A percentile compares a stretch with the other conserved stretches of the same genome.
Conservation (phyloP, 768 basidiomycete species). For the Suillus bovinus region DNA sequence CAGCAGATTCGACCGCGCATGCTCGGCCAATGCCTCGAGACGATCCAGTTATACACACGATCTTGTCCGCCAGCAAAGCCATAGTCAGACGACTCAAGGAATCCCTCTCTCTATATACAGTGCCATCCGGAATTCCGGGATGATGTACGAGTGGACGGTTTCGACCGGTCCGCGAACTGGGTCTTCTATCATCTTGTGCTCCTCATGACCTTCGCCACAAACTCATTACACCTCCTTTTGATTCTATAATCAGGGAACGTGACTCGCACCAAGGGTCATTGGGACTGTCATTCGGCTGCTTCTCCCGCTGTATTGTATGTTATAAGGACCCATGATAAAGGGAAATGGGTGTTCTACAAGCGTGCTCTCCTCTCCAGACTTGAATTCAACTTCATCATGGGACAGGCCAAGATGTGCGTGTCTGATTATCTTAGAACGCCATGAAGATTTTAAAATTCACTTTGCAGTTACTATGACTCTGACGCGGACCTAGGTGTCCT, state of each 20-base stretch:
- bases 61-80: conserved; percentile 51
- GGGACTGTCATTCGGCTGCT: conserved; percentile 7
- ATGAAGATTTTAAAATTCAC: background rate
- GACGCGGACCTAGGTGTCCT: conserved; percentile 56
- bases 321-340: conserved; percentile 11
- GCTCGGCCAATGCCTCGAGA: conserved; percentile 74
- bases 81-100: conserved; percentile 21
- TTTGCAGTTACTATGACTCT: conserved; percentile 50
- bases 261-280: conserved; percentile 7
- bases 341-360: background rate
- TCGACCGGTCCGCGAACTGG: conserved; percentile 6
- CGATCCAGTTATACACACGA: conserved; percentile 73
- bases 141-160: background rate
- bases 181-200: conserved; percentile 13
- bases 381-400: conserved; percentile 14
- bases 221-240: conserved; percentile 13
- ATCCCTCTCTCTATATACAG: background rate
- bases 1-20: conserved; percentile 63
- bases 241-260: conserved; percentile 13
- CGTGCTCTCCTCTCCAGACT: conserved; percentile 1
- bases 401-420: conserved; percentile 57
- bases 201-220: conserved; percentile 18
- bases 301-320: conserved; percentile 3
- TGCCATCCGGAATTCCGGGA: background rate
- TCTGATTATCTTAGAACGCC: background rate